Evolutionary conservation across 1,284 basidiomycete species (phyloP).

Genomic region (Cutaneotrichosporon sp.): DNA sequence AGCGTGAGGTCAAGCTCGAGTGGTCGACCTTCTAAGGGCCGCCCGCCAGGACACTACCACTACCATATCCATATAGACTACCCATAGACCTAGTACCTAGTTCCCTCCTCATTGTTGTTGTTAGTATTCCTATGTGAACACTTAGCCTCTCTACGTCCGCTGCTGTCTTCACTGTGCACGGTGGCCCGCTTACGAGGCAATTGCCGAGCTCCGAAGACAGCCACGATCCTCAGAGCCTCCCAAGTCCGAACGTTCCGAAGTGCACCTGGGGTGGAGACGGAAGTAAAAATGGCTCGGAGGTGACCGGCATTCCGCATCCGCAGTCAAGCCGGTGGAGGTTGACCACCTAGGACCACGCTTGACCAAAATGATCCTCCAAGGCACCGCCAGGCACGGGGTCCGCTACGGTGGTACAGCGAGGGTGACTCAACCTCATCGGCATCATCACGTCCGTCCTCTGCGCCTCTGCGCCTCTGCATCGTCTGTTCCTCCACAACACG

Average conservation of each 20-base stretch:
- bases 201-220: neutral
- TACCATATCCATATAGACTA: neutral
- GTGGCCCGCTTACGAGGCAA: neutral
- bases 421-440: too few species aligned
- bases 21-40: slow-evolving; percentile 29
- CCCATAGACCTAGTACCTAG: neutral
- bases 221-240: too few species aligned
- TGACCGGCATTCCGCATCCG: too few species aligned
- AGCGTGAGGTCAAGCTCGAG: slow-evolving; percentile 20
- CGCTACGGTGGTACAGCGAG: too few species aligned
- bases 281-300: neutral
- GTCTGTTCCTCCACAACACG: too few species aligned
- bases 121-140: slow-evolving; percentile 3
- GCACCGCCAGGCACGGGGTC: too few species aligned
- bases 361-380: too few species aligned
- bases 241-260: neutral
- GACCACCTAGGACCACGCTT: too few species aligned
- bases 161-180: neutral
- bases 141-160: neutral
- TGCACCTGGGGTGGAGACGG: neutral
- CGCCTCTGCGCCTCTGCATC: too few species aligned
- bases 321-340: too few species aligned
- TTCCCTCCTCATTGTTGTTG: neutral
- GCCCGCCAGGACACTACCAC: neutral
- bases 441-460: too few species aligned